Base-by-base conservation (phyloP, 73 alveolate genomes). In the Urostyla sp. region DNA sequence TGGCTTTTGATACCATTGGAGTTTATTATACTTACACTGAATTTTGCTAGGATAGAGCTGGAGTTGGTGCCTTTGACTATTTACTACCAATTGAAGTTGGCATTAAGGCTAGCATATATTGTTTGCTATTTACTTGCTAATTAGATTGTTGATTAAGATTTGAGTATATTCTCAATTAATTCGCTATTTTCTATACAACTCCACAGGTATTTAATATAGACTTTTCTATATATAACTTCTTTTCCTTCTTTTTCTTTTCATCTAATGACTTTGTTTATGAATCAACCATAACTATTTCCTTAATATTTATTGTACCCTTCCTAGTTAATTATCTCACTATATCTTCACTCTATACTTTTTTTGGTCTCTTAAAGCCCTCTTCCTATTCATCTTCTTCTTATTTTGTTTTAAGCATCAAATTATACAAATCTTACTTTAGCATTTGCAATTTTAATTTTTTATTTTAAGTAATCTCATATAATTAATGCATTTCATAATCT, bases 121-220 rank as follows among this genome's bases (percentile, higher is more conserved):
- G n/a, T n/a, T n/a, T n/a, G n/a, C n/a, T n/a, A n/a, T n/a, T n/a
- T n/a, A n/a, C n/a, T n/a, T n/a, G n/a, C n/a, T n/a, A n/a, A n/a
- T n/a, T n/a, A n/a, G n/a, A n/a, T n/a, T n/a, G n/a, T n/a, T n/a
- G n/a, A n/a, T n/a, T n/a, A n/a, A n/a, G n/a, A n/a, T n/a, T n/a
- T n/a, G n/a, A n/a, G n/a, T n/a, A n/a, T n/a, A n/a, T n/a, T n/a
- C 37, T 59, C 15, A 59, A 55, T 59, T 59, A 21, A 18, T 20
- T 59, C 5, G 20, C 15, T 2, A 59, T 35, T 31, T 59, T 59
- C 35, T 59, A 36, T 31, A 59, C 15, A 4, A 59, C 76, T 31
- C 76, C 76, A 34, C 76, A 59, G 4, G 37, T 55, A 59, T 59
- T 59, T 18, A 59, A 40, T 3, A 59, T 59, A 59, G 32, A 11